phyloP scores from a whole-genome alignment of 179 eudicot genomes.

The Camellia oleifera region DNA sequence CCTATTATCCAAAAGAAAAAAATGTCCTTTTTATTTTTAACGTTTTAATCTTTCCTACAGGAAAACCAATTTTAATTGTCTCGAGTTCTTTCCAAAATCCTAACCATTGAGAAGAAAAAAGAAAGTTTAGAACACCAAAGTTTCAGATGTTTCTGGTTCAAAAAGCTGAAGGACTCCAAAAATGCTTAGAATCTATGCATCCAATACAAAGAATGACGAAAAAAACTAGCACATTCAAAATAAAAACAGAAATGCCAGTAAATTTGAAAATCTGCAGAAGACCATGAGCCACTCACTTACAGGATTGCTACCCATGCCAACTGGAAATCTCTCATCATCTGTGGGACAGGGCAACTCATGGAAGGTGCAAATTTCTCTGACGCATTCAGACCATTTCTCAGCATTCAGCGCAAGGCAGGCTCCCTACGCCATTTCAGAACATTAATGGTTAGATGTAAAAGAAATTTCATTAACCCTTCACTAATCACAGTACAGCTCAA shows the following conservation, averaged over 20 bases:
- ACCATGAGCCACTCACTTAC: constrained; percentile 28
- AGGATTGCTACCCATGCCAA: constrained; percentile 97
- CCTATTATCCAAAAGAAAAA: too few relatives aligned
- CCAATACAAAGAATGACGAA: not conserved
- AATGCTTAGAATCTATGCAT: not conserved
- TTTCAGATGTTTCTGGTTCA: not conserved
- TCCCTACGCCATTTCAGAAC: constrained; percentile 46
- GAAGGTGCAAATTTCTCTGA: constrained; percentile 57
- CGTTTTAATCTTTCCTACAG: not conserved
- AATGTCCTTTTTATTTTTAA: not conserved
- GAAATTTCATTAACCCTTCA: not conserved
- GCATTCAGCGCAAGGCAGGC: constrained; percentile 83
- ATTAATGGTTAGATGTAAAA: constrained; percentile 3
- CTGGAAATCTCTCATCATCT: constrained; percentile 81
- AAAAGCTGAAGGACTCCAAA: not conserved
- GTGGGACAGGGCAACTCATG: constrained; percentile 59
- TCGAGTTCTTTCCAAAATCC: not conserved
- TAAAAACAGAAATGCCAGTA: not conserved
- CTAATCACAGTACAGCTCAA: not conserved
- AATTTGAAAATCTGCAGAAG: not conserved
- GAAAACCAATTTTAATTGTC: not conserved
- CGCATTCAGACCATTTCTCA: constrained; percentile 60
- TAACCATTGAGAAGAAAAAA: too few relatives aligned
- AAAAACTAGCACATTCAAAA: not conserved
- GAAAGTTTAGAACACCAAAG: not conserved